phyloP scores from a whole-genome alignment of 225 moss, liverwort and hornwort genomes.

The Pseudisothecium myosuroides region DNA sequence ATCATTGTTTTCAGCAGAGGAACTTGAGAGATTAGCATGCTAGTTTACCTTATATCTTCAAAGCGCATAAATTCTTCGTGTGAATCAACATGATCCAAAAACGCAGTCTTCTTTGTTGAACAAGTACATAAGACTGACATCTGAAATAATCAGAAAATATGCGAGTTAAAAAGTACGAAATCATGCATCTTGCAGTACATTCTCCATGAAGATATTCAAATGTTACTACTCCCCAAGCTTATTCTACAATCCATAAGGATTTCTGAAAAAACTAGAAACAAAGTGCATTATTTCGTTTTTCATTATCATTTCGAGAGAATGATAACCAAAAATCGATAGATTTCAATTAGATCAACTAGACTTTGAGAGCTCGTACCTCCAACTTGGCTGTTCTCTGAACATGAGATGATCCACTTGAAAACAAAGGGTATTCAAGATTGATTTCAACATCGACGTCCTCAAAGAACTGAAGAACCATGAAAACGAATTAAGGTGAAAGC shows the following conservation, averaged over 20 bases:
- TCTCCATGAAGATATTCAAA: not conserved
- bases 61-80: slow-evolving; percentile 3
- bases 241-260: not conserved
- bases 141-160: slow-evolving; percentile 6
- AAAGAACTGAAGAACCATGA: slow-evolving; percentile 37
- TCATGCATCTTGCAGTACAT: not conserved
- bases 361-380: slow-evolving; percentile 30
- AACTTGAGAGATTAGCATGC: not conserved
- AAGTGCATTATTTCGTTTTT: not conserved
- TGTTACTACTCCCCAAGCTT: not conserved
- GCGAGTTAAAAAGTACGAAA: not conserved
- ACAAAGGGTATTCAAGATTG: slow-evolving; percentile 72
- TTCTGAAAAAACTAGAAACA: not conserved
- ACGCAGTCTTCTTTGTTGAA: not conserved
- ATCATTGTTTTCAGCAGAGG: not conserved
- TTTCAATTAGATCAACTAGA: not conserved
- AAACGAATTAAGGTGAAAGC: not conserved
- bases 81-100: slow-evolving; percentile 1
- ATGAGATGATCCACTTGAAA: slow-evolving; percentile 43
- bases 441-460: slow-evolving; percentile 64
- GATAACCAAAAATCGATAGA: not conserved
- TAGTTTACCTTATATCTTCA: slow-evolving; percentile 23
- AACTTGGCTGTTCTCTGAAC: slow-evolving; percentile 42
- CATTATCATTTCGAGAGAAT: not conserved
- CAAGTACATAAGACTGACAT: slow-evolving; percentile 36